A percentile compares a stretch with the other conserved stretches of the same genome.
These are phyloP conservation scores for Pisolithus microcarpus DNA, from an alignment of 768 basidiomycete genomes.

Conservation along the genomic window DNA sequence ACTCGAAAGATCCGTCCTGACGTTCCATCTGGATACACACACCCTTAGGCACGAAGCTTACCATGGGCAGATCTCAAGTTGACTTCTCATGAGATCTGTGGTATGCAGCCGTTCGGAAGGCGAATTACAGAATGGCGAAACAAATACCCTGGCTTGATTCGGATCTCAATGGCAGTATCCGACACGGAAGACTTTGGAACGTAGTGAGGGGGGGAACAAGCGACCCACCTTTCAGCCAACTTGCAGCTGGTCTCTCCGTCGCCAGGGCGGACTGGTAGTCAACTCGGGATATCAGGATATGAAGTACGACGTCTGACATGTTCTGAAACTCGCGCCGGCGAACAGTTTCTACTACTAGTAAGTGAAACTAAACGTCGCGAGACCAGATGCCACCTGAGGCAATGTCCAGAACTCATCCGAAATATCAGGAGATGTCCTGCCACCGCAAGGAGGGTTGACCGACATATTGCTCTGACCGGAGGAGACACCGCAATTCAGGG, in stretches of 20 bases:
- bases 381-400: too few relatives aligned
- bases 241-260: not conserved
- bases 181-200: not conserved
- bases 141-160: too few relatives aligned
- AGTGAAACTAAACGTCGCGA: not conserved
- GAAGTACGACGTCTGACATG: not conserved
- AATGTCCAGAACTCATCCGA: not conserved
- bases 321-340: not conserved
- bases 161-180: too few relatives aligned
- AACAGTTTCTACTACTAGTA: not conserved
- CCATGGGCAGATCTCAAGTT: too few relatives aligned
- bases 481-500: too few relatives aligned
- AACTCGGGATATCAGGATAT: too few relatives aligned
- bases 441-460: not conserved
- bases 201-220: not conserved
- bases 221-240: not conserved
- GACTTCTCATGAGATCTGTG: too few relatives aligned
- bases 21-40: too few relatives aligned
- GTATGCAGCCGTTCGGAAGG: too few relatives aligned
- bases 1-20: too few relatives aligned
- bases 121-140: too few relatives aligned
- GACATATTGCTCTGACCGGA: not conserved
- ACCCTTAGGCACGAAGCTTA: too few relatives aligned
- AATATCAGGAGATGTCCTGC: not conserved
- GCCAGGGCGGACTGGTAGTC: not conserved